Evolutionary conservation across 116 monocot species (phyloP).

Genomic region (Papilionanthe hybrid): DNA sequence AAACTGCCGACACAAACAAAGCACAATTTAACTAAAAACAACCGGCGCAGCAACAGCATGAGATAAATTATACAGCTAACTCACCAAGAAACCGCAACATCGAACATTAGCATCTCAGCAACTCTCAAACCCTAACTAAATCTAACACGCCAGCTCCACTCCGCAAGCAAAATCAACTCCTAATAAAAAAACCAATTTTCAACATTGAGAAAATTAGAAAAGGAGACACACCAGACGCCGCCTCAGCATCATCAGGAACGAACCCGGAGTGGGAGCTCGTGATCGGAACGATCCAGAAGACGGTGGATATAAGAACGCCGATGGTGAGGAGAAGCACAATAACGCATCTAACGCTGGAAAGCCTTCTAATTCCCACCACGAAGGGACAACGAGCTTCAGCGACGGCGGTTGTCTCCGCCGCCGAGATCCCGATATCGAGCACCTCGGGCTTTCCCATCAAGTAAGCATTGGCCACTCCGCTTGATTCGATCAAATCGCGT

Average conservation of each 20-base stretch:
- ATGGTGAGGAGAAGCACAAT: constrained; percentile 37
- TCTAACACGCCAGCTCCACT: too few species aligned
- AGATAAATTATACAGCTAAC: not conserved
- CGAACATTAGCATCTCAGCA: not conserved
- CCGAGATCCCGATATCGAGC: not conserved
- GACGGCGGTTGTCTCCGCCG: not conserved
- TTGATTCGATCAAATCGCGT: not conserved
- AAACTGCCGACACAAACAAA: not conserved
- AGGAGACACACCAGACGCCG: constrained; percentile 6
- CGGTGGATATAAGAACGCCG: constrained; percentile 37
- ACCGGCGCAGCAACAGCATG: not conserved
- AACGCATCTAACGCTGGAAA: constrained; percentile 29
- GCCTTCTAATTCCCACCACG: constrained; percentile 9
- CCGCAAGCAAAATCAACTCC: too few species aligned
- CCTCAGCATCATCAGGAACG: constrained; percentile 7
- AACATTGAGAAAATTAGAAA: not conserved
- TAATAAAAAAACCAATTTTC: not conserved
- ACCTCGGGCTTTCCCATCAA: constrained; percentile 35
- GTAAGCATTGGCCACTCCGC: constrained; percentile 1
- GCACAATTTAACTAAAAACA: not conserved
- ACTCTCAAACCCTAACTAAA: constrained; percentile 1
- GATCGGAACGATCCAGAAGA: constrained; percentile 53
- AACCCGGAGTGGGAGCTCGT: constrained; percentile 11
- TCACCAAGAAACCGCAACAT: not conserved
- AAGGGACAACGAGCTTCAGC: not conserved